A percentile compares a stretch with the other conserved stretches of the same genome.
These are phyloP conservation scores for Areca catechu DNA, from an alignment of 176 grass and related monocot genomes.

Conservation along the genomic window DNA sequence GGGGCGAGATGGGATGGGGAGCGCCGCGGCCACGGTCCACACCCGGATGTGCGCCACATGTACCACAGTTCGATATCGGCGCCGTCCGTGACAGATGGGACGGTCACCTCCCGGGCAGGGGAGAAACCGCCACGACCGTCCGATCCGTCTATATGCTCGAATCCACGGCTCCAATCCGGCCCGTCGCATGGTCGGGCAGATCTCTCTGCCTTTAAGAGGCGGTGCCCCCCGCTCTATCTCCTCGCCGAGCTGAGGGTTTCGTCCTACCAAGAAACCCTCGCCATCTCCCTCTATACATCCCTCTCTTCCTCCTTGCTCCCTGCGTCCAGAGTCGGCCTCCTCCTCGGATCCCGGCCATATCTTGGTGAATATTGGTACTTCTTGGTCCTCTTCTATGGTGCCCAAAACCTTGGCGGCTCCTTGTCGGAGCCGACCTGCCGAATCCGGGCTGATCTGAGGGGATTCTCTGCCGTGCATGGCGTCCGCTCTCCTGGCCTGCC, in stretches of 20 bases:
- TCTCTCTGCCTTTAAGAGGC: conserved; percentile 15
- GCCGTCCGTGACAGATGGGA: conserved; percentile 25
- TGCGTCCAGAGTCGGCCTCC: neutral
- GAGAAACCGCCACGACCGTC: neutral
- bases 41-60: conserved; percentile 23
- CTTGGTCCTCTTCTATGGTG: neutral
- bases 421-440: conserved; percentile 1
- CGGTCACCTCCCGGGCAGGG: conserved; percentile 1
- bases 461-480: conserved; percentile 37
- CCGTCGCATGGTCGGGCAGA: neutral
- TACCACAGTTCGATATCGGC: neutral
- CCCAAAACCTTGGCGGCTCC: neutral
- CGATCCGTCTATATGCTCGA: neutral
- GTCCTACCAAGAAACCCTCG: neutral
- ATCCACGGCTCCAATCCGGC: neutral
- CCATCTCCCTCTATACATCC: neutral
- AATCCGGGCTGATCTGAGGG: conserved; percentile 15
- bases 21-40: conserved; percentile 1
- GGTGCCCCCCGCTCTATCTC: neutral
- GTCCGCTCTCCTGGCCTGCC: conserved; percentile 60
- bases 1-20: too few species aligned
- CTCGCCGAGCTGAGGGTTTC: neutral
- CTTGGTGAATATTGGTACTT: neutral
- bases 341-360: neutral
- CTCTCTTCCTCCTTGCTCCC: conserved; percentile 2